Evolutionary conservation across 129 eudicot genomes (phyloP), one percentile per base, ranked within the genome.

Genomic region (Centaurea solstitialis): DNA sequence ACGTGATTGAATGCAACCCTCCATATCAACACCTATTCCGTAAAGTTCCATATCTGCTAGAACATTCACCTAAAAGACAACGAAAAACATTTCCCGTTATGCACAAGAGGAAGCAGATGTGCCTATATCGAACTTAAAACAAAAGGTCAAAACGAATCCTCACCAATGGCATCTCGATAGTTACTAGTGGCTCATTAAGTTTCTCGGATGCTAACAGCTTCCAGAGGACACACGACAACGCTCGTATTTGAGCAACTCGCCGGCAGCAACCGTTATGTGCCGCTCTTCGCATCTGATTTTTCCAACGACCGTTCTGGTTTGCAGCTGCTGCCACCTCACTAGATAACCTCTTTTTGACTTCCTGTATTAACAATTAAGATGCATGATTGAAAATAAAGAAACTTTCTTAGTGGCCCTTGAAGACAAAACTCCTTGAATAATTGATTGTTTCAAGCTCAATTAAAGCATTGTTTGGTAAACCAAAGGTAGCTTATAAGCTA

Each of bases 191-290:
- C 71, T 89, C 90, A 68, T 79, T 79, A 53, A 95, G 97, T 67
- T 87, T 89, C 83, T 92, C 99, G 68, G 99, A 87, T 45, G 90
- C 85, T 53, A 95, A 87, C 73, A 95, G 81, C 73, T 93, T 95
- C 97, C 94, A 92, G 30, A 92, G 86, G 85, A 89, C 94, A 70
- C 88, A 87, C 76, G 70, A 85, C 65, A 95, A 82, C 66, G 94
- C 99, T 59, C 97, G 92, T 40, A 80, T 89, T 82, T 92, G 99
- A 24, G 98, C 90, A 77, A 83, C 97, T 45, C 97, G 88, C 4
- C 93, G 90, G 74, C 99, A 95, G 84, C 99, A 95, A 75, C 99
- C 99, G 73, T 95, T 92, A 83, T 95, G 97, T 33, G 99, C 99
- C 75, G 92, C 99, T 89, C 87, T 87, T 30, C 97, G 91, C 91